phyloP scores from a whole-genome alignment of 148 eudicot genomes.

The Camellia japonica region DNA sequence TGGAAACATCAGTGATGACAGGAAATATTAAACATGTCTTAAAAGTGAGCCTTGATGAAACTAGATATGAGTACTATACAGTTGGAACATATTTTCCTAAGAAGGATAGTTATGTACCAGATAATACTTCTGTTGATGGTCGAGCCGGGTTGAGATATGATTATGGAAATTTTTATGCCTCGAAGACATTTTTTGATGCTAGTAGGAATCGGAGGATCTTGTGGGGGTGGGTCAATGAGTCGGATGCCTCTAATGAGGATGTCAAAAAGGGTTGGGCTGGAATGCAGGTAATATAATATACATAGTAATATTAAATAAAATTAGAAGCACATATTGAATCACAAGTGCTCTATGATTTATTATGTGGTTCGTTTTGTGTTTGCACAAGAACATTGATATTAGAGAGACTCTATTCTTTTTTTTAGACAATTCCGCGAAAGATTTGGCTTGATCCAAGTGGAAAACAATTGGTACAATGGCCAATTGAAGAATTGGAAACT shows the following conservation, averaged over 20 bases:
- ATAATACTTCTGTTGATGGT: conserved; percentile 49
- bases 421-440: conserved; percentile 44
- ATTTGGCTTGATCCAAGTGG: conserved; percentile 49
- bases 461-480: conserved; percentile 63
- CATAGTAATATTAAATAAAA: too few species aligned
- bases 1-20: conserved; percentile 44
- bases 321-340: too few species aligned
- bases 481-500: conserved; percentile 14
- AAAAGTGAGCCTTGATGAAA: conserved; percentile 69
- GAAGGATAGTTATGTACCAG: conserved; percentile 45
- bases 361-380: too few species aligned
- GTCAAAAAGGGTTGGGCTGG: conserved; percentile 76
- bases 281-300: conserved; percentile 40
- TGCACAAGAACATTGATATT: too few species aligned
- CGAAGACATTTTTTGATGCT: too few species aligned
- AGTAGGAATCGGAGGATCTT: too few species aligned
- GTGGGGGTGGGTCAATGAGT: too few species aligned
- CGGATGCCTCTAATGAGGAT: conserved; percentile 22
- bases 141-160: conserved; percentile 33
- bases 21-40: conserved; percentile 53
- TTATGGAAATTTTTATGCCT: too few species aligned
- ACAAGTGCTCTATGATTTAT: too few species aligned
- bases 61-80: conserved; percentile 71
- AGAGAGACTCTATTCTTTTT: neutral
- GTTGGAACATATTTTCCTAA: conserved; percentile 39